Evolutionary conservation across 176 grass and related monocot genomes (phyloP).

Genomic region (Elaeis guineensis): DNA sequence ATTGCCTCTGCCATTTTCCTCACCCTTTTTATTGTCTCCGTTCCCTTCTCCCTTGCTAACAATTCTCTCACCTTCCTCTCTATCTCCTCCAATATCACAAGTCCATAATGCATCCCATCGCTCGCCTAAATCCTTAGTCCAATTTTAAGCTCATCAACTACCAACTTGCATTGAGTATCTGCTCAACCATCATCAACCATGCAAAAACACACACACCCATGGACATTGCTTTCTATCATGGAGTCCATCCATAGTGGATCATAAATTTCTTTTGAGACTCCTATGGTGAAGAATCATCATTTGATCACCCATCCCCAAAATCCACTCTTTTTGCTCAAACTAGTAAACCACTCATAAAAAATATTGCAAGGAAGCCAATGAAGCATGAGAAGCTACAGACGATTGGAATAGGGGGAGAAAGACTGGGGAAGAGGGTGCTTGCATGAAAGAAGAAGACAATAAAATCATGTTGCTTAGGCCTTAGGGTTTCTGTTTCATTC

Average conservation of each 20-base stretch:
- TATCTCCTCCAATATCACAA: slow-evolving; percentile 15
- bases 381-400: too few relatives aligned
- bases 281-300: slow-evolving; percentile 13
- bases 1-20: background rate
- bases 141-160: slow-evolving; percentile 24
- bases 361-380: too few relatives aligned
- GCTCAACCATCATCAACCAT: slow-evolving; percentile 49
- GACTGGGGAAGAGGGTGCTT: too few relatives aligned
- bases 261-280: slow-evolving; percentile 18
- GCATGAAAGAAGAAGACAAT: too few relatives aligned
- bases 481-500: too few relatives aligned
- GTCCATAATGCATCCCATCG: slow-evolving; percentile 16
- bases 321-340: slow-evolving; percentile 15
- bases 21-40: background rate
- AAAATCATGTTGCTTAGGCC: too few relatives aligned
- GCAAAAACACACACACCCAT: slow-evolving; percentile 24
- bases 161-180: slow-evolving; percentile 38
- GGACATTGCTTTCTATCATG: slow-evolving; percentile 28
- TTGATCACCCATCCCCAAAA: slow-evolving; percentile 28
- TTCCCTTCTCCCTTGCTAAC: slow-evolving; percentile 19
- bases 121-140: slow-evolving; percentile 23
- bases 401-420: too few relatives aligned
- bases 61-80: slow-evolving; percentile 20
- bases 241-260: slow-evolving; percentile 49
- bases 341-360: background rate